Conservation (phyloP, 305 asterid species). For the Vinca major region DNA sequence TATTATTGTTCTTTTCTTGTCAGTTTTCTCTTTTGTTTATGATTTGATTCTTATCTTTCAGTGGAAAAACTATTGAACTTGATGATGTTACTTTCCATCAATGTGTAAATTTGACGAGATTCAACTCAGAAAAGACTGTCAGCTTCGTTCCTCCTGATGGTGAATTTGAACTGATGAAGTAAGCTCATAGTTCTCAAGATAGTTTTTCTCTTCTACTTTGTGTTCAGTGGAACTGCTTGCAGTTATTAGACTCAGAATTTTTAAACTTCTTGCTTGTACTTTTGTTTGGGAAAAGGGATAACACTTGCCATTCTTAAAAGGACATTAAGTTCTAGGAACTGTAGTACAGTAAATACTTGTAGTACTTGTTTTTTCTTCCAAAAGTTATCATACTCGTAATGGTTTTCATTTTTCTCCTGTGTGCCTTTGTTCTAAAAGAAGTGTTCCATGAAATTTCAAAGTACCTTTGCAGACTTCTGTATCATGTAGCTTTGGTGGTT, state of each 20-base stretch:
- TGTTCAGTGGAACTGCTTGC: not conserved
- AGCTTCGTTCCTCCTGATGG: slow-evolving; percentile 99
- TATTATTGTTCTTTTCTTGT: slow-evolving; percentile 11
- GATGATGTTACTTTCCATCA: slow-evolving; percentile 99
- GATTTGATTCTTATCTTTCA: slow-evolving; percentile 27
- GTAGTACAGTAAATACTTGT: too few species aligned
- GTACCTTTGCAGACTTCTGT: not conserved
- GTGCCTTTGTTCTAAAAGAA: not conserved
- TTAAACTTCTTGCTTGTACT: not conserved
- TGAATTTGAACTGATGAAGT: slow-evolving; percentile 99
- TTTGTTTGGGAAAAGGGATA: not conserved
- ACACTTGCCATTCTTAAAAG: too few species aligned
- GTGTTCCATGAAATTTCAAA: not conserved
- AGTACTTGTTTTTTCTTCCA: too few species aligned
- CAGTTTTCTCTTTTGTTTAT: not conserved
- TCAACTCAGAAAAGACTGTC: slow-evolving; percentile 95
- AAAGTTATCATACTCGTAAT: not conserved
- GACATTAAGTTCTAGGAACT: too few species aligned
- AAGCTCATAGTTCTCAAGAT: slow-evolving; percentile 30
- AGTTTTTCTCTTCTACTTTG: not conserved
- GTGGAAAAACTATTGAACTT: slow-evolving; percentile 98
- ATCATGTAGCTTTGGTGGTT: not conserved
- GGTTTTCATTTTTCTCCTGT: not conserved
- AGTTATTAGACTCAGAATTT: too few species aligned
- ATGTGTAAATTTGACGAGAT: slow-evolving; percentile 97